Conservation (phyloP, 208 protist genomes). For the Balamuthia mandrillaris region DNA sequence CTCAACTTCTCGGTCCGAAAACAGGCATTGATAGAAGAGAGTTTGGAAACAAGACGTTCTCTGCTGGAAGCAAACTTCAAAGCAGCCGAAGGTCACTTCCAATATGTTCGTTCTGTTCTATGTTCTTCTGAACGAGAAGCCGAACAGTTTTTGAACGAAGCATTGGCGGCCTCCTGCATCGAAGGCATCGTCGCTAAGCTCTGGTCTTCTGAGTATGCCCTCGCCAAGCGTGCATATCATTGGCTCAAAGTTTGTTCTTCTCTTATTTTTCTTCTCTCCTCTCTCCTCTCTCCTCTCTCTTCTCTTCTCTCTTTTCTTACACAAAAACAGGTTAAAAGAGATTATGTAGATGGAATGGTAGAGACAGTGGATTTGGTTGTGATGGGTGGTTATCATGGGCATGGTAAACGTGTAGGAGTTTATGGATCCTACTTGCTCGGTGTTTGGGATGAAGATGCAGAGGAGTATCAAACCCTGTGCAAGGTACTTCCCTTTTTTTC, state of each 20-base stretch:
- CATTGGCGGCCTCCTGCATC: conserved; percentile 68
- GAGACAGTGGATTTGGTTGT: conserved; percentile 98
- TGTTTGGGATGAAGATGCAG: conserved; percentile 92
- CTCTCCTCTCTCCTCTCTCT: neutral
- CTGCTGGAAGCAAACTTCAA: conserved; percentile 78
- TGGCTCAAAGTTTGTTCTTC: conserved; percentile 90
- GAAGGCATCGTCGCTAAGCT: conserved; percentile 99
- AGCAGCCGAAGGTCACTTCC: conserved; percentile 70
- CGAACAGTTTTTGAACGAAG: conserved; percentile 87
- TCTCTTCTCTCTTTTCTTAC: neutral
- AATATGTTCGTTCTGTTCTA: conserved; percentile 80
- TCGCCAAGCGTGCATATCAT: conserved; percentile 89
- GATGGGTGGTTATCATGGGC: conserved; percentile 95
- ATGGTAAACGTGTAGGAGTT: conserved; percentile 94
- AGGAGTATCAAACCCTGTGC: conserved; percentile 95
- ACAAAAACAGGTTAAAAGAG: conserved; percentile 89
- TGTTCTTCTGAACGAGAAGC: conserved; percentile 88
- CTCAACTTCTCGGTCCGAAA: neutral
- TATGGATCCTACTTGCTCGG: conserved; percentile 94
- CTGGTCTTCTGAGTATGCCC: conserved; percentile 92
- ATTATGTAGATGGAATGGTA: conserved; percentile 95
- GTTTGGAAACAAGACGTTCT: conserved; percentile 79
- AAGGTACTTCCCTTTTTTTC: conserved; percentile 77
- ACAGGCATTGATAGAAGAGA: conserved; percentile 75
- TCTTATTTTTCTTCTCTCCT: neutral